phyloP scores from a whole-genome alignment of 2,329 filamentous ascomycete genomes.

The Aspergillus pseudotamarii region DNA sequence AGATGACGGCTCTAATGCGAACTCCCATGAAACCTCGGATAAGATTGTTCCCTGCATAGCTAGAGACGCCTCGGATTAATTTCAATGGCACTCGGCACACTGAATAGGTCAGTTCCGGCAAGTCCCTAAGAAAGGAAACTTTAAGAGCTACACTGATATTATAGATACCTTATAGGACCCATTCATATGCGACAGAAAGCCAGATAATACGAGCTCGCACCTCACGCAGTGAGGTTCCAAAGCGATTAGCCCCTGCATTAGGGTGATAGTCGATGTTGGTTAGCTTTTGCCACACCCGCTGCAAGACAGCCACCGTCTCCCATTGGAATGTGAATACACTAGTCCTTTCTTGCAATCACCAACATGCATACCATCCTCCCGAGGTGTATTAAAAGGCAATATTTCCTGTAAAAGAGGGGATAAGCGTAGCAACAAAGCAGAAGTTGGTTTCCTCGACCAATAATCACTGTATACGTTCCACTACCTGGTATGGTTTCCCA shows the following conservation, averaged over 20 bases:
- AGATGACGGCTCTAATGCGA: background rate
- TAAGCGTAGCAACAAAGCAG: too few relatives aligned
- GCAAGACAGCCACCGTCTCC: background rate
- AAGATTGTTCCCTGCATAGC: background rate
- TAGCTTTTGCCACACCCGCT: background rate
- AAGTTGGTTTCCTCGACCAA: too few relatives aligned
- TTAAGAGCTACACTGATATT: background rate
- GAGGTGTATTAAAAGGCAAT: too few relatives aligned
- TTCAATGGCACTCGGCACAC: background rate
- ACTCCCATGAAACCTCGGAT: background rate
- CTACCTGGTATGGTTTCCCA: too few relatives aligned
- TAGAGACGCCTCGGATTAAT: too few relatives aligned
- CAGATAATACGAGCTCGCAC: background rate
- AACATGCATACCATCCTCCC: background rate
- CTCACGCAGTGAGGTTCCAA: too few relatives aligned
- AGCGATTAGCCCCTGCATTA: background rate
- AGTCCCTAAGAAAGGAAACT: background rate
- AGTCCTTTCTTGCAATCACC: background rate
- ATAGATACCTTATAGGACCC: background rate
- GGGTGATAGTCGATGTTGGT: too few relatives aligned
- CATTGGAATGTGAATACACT: too few relatives aligned
- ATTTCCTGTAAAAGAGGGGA: too few relatives aligned
- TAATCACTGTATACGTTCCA: too few relatives aligned
- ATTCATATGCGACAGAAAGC: background rate
- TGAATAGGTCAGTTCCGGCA: background rate